Evolutionary conservation across 306 rosid species (phyloP).

Genomic region (Geum urbanum): DNA sequence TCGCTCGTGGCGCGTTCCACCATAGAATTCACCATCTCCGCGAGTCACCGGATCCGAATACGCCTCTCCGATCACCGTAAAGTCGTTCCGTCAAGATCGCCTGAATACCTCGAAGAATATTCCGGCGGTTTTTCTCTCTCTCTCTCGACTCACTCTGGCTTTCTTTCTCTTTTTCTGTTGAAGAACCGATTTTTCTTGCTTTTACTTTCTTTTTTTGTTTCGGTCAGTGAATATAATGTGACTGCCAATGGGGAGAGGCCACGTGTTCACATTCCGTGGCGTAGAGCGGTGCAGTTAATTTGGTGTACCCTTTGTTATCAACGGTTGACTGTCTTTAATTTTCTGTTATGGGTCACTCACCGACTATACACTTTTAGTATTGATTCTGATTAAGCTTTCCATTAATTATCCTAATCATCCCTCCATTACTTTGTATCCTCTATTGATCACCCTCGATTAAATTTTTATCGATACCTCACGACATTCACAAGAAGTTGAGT

Average conservation of each 20-base stretch:
- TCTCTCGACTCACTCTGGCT: conserved; percentile 11
- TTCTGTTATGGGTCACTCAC: not conserved
- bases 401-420: not conserved
- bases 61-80: conserved; percentile 26
- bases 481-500: too few species aligned
- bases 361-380: not conserved
- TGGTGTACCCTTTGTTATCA: conserved; percentile 29
- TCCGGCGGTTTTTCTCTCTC: conserved; percentile 29
- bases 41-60: conserved; percentile 31
- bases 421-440: not conserved
- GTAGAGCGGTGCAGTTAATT: conserved; percentile 22
- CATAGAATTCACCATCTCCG: conserved; percentile 77
- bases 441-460: too few species aligned
- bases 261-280: conserved; percentile 29
- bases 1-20: conserved; percentile 96
- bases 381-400: not conserved
- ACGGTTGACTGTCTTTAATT: conserved; percentile 23
- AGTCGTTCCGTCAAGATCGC: conserved; percentile 25
- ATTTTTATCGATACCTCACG: too few species aligned
- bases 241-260: conserved; percentile 20
- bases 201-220: not conserved
- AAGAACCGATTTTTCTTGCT: conserved; percentile 20
- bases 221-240: conserved; percentile 21
- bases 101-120: conserved; percentile 16
- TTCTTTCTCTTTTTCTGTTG: conserved; percentile 21